Base-by-base conservation (phyloP, 352 stramenopile genomes). In the Phytophthora tentaculata region DNA sequence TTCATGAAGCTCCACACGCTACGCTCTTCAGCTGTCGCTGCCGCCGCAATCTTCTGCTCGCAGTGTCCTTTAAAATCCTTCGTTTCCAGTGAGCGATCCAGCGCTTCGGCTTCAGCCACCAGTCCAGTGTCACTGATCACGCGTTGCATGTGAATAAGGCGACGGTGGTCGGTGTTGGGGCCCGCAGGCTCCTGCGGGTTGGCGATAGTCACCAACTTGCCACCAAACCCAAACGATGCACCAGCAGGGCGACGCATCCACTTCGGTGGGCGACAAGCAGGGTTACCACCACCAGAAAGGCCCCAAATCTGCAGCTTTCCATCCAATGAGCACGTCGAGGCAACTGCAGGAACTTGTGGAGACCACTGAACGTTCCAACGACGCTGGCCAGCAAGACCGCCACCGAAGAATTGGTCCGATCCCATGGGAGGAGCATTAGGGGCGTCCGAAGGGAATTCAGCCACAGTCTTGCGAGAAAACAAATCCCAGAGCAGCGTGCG, bases 401-500 rank as follows among this genome's bases (percentile, higher is more conserved):
- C 64, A 28, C 84, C 84, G 48, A 91, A 92, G 61, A 94, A 92
- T 67, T 92, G 84, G 51, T 94, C 87, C 19, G 88, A 94, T 23
- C 83, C 84, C 75, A 93, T 90, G 17, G 78, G 44, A 6, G 87
- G 87, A n/a, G 82, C 81, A 16, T 81, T 69, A 9, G 78, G 68
- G 2, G 81, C 56, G 43, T 92, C 80, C 22, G 85, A 88, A 7
- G 96, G 93, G 66, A 99, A 90, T 69, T 99, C 97, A 45, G 89
- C 97, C 52, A 99, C 89, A 19, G 96, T 89, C 77, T 95, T 89
- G 45, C 97, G 81, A 23, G 91, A 96, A 71, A 95, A 98, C 12
- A 99, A 77, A 73, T 99, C 97, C 98, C 98, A 99, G 7, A 99
- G 74, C 19, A 99, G 84, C 19, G 97, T 99, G 43, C 91, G 83